A percentile compares a stretch with the other conserved stretches of the same genome.
Evolutionary conservation across 768 basidiomycete genomes (phyloP).

Genomic region (Guyanaporus albipodus): DNA sequence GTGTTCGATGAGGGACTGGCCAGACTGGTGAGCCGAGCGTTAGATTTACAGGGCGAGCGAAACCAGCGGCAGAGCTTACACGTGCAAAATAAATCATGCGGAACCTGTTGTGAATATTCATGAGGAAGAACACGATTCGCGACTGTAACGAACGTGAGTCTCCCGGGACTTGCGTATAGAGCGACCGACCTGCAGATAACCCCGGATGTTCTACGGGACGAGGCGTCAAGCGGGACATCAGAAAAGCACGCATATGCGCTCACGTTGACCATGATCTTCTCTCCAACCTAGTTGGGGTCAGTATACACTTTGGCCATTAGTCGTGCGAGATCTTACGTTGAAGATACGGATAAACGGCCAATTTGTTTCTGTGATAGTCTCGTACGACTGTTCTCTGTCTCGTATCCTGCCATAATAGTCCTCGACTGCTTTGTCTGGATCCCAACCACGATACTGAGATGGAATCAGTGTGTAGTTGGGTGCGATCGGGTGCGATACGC

Average conservation of each 20-base stretch:
- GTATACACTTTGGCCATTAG: neutral
- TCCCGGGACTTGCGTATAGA: neutral
- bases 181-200: slow-evolving; percentile 73
- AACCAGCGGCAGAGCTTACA: slow-evolving; percentile 41
- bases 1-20: slow-evolving; percentile 97
- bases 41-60: neutral
- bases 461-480: neutral
- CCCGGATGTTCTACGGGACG: slow-evolving; percentile 64
- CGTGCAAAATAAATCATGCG: slow-evolving; percentile 96
- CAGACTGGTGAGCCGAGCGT: slow-evolving; percentile 56
- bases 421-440: slow-evolving; percentile 84
- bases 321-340: slow-evolving; percentile 51
- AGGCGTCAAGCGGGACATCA: neutral
- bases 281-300: slow-evolving; percentile 64
- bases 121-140: slow-evolving; percentile 95
- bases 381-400: slow-evolving; percentile 84
- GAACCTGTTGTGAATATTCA: slow-evolving; percentile 97
- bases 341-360: slow-evolving; percentile 95
- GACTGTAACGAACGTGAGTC: slow-evolving; percentile 47
- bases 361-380: slow-evolving; percentile 85
- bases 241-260: slow-evolving; percentile 22
- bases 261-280: slow-evolving; percentile 93
- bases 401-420: slow-evolving; percentile 91
- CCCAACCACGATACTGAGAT: slow-evolving; percentile 83
- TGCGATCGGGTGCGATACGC: slow-evolving; percentile 29